Evolutionary conservation across 129 eudicot species (phyloP), one percentile per base, ranked within the genome.

Genomic region (Pulicaria dysenterica): DNA sequence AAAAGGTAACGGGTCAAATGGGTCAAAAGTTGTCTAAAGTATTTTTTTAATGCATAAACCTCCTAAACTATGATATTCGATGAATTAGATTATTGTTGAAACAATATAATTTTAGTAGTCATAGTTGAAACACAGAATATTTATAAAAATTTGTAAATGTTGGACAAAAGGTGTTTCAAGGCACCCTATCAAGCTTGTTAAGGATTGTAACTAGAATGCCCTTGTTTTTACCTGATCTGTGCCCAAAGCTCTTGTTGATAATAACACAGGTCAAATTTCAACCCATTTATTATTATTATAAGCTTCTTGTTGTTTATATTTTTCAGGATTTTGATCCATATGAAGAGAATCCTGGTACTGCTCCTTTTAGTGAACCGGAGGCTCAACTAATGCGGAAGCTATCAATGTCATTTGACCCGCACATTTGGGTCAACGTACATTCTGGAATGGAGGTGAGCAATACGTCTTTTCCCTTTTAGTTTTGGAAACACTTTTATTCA

Each of bases 351-450:
- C 98, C 98, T 73, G 98, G 98, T 48, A 51, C 77, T 63, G 91
- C 86, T 69, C 95, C 98, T 62, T 93, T 93, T 77, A 93, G 98
- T 76, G 98, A 93, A 80, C 98, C 98, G 17, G 98, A 93, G 83
- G 45, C 90, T 68, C 95, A 90, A 69, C 76, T 93, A 38, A 90
- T 93, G 98, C 85, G 95, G 70, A 93, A 87, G 72, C 85, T 93
- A 49, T 83, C 90, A 24, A 46, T 62, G 47, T 82, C 96, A 67
- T 93, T 93, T 83, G 96, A 87, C 78, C 98, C 98, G 15, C 98
- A 93, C 75, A 67, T 93, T 41, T 93, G 98, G 98, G 89, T 93
- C 73, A 93, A 88, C 44, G 95, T 93, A 75, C 98, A 93, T 77
- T 93, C 98, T 55, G 98, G 98, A 74, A 93, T 93, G 98, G 96